Evolutionary conservation across 1,139 yeast genomes (phyloP), one percentile per base, ranked within the genome.

Genomic region (Casaregolazyma suthepensis): DNA sequence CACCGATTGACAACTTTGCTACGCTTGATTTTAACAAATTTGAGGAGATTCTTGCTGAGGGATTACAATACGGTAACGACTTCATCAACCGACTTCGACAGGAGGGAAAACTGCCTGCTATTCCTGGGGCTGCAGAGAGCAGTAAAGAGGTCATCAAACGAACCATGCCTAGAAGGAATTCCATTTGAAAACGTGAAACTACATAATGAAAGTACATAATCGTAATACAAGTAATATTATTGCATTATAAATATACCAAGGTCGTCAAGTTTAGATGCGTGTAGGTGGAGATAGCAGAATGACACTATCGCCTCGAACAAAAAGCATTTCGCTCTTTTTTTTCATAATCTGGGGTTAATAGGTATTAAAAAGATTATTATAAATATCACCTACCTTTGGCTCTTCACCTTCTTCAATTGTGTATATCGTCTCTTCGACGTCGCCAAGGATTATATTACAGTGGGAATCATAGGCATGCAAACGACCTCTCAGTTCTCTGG

Each of bases 391-490:
- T 60, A 71, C 75, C 59, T 67, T 71, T 43, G 76, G 66, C 17
- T 76, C 77, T 4, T 69, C 78, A n/a, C 70, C 70, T 15, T 76
- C 83, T 43, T 75, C 79, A 42, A 81, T 66, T 42, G 76, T 75
- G 65, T 81, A 87, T 51, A 91, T 82, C 9, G 87, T 87, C 67
- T 93, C 99, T 57, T 79, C 80, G 3, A 96, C 97, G 63, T 94
- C 96, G 64, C 98, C 90, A 61, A 93, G 79, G 45, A 93, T 96
- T 79, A 94, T 83, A 69, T 94, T 93, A 71, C 98, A 93, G 71
- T 93, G 98, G 50, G 96, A 87, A 70, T 93, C 98, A 71, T 88
- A 93, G 1, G 96, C 97, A 68, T 93, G 99, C 54, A 94, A 77
- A 61, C 82, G 83, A 5, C 99, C 99, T 47, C 82, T 81, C 72